Conservation (phyloP, 1,284 basidiomycete genomes). For the Hymenochaete sp. region DNA sequence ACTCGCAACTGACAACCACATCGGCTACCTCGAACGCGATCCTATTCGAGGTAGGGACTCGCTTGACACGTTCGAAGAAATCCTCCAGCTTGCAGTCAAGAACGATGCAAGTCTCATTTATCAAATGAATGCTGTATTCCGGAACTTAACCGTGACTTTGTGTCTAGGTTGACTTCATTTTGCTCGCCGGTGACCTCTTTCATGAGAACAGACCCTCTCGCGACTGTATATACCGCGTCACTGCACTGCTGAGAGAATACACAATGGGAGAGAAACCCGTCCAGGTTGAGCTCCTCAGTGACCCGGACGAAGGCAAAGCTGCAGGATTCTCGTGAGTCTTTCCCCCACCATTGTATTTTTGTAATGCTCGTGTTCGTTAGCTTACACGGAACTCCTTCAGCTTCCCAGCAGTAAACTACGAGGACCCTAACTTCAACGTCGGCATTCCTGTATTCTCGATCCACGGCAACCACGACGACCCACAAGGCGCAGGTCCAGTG, state of each 20-base stretch:
- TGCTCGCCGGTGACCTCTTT: constrained; percentile 93
- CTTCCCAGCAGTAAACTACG: constrained; percentile 95
- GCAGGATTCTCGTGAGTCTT: constrained; percentile 70
- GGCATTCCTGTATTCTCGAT: constrained; percentile 97
- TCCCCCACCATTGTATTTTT: constrained; percentile 21
- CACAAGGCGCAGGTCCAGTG: constrained; percentile 89
- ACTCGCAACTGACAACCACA: constrained; percentile 91
- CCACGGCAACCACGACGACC: constrained; percentile 98
- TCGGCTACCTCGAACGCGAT: constrained; percentile 93
- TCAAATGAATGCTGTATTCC: background rate
- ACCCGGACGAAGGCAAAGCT: constrained; percentile 84
- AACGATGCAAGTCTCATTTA: constrained; percentile 54
- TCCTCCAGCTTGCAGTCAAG: constrained; percentile 83
- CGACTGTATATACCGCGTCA: constrained; percentile 82
- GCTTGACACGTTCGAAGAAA: constrained; percentile 92
- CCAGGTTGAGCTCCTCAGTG: constrained; percentile 83
- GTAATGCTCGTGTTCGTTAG: constrained; percentile 13
- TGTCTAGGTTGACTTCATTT: constrained; percentile 81
- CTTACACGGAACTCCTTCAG: constrained; percentile 33
- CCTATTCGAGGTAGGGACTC: constrained; percentile 92
- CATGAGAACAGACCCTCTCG: constrained; percentile 96
- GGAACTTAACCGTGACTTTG: background rate
- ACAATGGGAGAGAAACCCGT: constrained; percentile 85
- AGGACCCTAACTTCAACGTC: constrained; percentile 93
- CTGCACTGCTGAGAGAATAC: constrained; percentile 85